Conservation (phyloP, 305 asterid genomes). For the Caryopteris hybrid region DNA sequence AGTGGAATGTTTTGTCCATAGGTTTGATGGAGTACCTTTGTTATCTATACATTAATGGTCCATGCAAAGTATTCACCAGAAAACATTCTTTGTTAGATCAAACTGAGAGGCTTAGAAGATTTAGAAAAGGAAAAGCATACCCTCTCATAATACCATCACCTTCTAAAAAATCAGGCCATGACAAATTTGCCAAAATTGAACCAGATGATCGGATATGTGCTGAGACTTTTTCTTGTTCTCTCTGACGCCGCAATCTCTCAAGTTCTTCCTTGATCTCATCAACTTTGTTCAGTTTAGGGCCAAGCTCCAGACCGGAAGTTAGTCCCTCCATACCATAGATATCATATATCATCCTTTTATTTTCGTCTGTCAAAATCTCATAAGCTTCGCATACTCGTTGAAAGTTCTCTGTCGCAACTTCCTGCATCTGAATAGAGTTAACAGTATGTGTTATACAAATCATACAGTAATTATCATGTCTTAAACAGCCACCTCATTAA, state of each 20-base stretch:
- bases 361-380: conserved; percentile 82
- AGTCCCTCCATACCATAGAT: conserved; percentile 98
- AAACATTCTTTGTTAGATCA: conserved; percentile 11
- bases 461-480: conserved; percentile 1
- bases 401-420: conserved; percentile 91
- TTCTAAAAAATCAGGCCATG: conserved; percentile 62
- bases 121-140: conserved; percentile 32
- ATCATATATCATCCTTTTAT: conserved; percentile 79
- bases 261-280: conserved; percentile 95
- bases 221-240: conserved; percentile 62
- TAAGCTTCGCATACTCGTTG: conserved; percentile 97
- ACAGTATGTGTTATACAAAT: conserved; percentile 6
- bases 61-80: conserved; percentile 4
- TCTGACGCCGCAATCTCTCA: conserved; percentile 66
- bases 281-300: conserved; percentile 67
- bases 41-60: not conserved
- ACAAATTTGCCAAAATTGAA: conserved; percentile 70
- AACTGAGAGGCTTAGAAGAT: conserved; percentile 14
- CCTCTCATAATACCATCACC: conserved; percentile 97
- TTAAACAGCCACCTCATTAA: conserved; percentile 13
- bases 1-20: not conserved
- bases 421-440: conserved; percentile 71
- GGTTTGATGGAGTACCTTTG: conserved; percentile 3
- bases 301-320: conserved; percentile 91
- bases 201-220: conserved; percentile 74